These are phyloP conservation scores for Candida silvicultrix DNA, from an alignment of 805 yeast genomes.

Conservation along the genomic window DNA sequence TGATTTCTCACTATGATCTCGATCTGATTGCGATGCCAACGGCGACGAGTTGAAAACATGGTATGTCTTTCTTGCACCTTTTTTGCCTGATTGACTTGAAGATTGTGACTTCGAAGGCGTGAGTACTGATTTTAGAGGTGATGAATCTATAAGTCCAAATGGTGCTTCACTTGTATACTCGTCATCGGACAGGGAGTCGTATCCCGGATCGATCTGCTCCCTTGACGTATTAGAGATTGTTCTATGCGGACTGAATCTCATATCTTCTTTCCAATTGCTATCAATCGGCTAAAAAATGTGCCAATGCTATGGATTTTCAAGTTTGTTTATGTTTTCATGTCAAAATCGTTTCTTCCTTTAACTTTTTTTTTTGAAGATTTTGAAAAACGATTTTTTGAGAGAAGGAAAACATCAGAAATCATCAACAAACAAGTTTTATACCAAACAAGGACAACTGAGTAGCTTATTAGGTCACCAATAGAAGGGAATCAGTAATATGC, in stretches of 20 bases:
- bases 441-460: too few species aligned
- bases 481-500: neutral
- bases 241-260: conserved; percentile 15
- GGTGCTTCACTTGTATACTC: conserved; percentile 1
- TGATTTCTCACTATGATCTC: neutral
- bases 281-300: neutral
- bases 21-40: neutral
- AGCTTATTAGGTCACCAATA: neutral
- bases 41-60: conserved; percentile 9
- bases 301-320: too few species aligned
- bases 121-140: conserved; percentile 15
- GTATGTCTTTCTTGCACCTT: neutral
- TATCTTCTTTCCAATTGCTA: neutral
- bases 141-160: conserved; percentile 5
- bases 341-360: too few species aligned
- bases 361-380: too few species aligned
- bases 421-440: too few species aligned
- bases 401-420: too few species aligned
- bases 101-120: conserved; percentile 13
- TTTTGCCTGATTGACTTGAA: neutral
- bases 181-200: conserved; percentile 6
- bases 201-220: conserved; percentile 3
- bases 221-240: conserved; percentile 1
- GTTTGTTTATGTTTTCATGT: too few species aligned
- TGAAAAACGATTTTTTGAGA: too few species aligned